A percentile compares a stretch with the other conserved stretches of the same genome.
Conservation (phyloP, 2,329 filamentous ascomycete species). For the Paracamarosporium sp. region DNA sequence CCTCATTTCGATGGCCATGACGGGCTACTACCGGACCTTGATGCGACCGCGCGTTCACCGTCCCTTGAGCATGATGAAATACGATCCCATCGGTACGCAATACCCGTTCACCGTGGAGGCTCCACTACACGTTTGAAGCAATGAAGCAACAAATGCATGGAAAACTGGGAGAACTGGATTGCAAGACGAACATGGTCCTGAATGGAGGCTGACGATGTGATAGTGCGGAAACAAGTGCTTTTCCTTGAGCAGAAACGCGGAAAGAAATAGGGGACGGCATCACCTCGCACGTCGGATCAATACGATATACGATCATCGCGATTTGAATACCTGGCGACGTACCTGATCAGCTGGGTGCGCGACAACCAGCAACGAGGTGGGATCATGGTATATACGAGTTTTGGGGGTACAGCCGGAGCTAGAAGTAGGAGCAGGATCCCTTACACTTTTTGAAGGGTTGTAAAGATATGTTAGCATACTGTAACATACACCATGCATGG, state of each 20-base stretch:
- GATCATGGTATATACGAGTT: neutral
- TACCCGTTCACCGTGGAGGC: neutral
- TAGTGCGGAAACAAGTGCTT: slow-evolving; percentile 92
- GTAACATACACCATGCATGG: slow-evolving; percentile 37
- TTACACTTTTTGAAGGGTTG: neutral
- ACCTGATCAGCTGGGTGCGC: neutral
- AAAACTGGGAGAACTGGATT: neutral
- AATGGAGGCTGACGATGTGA: slow-evolving; percentile 21
- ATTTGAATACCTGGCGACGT: neutral
- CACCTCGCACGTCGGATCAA: neutral
- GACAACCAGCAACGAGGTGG: neutral
- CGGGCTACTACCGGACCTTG: slow-evolving; percentile 94
- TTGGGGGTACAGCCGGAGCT: neutral
- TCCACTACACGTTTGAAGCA: neutral
- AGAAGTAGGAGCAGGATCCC: neutral
- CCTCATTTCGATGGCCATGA: slow-evolving; percentile 98
- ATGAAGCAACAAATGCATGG: neutral
- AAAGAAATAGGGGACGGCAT: slow-evolving; percentile 52
- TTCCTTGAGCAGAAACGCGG: slow-evolving; percentile 93
- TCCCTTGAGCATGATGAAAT: slow-evolving; percentile 97
- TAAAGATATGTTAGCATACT: slow-evolving; percentile 24
- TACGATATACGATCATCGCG: neutral
- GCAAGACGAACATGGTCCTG: neutral
- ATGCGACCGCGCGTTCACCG: slow-evolving; percentile 79
- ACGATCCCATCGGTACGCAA: slow-evolving; percentile 87